Evolutionary conservation across 306 rosid genomes (phyloP), one percentile per base, ranked within the genome.

Genomic region (Inga laurina): DNA sequence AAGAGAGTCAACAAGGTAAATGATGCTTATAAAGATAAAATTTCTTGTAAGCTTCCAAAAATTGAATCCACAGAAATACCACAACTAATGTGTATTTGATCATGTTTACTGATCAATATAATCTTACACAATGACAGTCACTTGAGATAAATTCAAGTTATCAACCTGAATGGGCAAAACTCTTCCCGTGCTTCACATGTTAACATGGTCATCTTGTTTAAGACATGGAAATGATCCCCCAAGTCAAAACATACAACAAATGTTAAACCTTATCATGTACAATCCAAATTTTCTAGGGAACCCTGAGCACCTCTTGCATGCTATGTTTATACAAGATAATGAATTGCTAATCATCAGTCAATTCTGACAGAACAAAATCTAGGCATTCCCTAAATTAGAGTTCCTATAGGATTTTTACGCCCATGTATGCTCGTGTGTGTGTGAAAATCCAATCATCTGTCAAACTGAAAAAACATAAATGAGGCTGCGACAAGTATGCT

Each of bases 101-200:
- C 45, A 76, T 27, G 18, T 54, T 19, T 61, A 34, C 48, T 59
- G 57, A 45, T 56, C 75, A 75, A 65, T 66, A 64, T 44, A 72
- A 30, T 6, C 45, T 43, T 79, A 67, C 45, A 32, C 54, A 54
- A 64, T 64, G 41, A 43, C 39, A 45, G 51, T 44, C 46, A 49
- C 44, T 65, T 66, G 62, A 72, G 57, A 10, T 49, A 30, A 48
- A 75, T 49, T 77, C 16, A 71, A 65, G 8, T 65, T 51, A 81
- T 81, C 75, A 72, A 77, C 80, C 72, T 68, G 51, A 80, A 70
- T 76, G 27, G 49, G 65, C 18, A 65, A 77, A 49, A 45, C 27
- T 61, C 43, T 76, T 79, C 22, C 43, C 35, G 22, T 16, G 57
- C 71, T 69, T 76, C 30, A 84, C 45, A 65, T 39, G 62, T 81